Base-by-base conservation (phyloP, 306 rosid species). In the Fragaria vesca region DNA sequence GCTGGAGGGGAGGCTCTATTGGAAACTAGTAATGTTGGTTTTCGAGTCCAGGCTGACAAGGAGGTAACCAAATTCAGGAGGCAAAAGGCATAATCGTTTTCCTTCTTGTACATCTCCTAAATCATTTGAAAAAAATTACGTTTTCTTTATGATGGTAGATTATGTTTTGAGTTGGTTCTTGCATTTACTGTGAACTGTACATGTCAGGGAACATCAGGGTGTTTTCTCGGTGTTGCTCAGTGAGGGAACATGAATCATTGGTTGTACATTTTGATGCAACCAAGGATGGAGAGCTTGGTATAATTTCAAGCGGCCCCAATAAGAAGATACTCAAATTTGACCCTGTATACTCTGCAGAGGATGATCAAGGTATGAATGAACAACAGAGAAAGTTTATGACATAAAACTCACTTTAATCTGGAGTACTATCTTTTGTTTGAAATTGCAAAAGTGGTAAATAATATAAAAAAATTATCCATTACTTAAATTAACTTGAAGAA, bases 181-280 rank as follows among this genome's bases (percentile, higher is more conserved):
- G 67, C 78, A 65, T 43, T 72, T 40, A 40, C 32, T 2, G 9
- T 72, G 46, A 28, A 71, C 21, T 73, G 74, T 28, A 40, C 20
- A 43, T 76, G 74, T 16, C 79, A 89, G 93, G 93, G 84, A 89
- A 89, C 77, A 87, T 89, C 79, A 82, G 91, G 75, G 91, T 89
- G 69, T 89, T 80, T 74, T 89, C 91, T 82, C 85, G 93, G 78
- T 75, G 87, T 36, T 78, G 79, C 75, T 91, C 94, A 12, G 86
- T 77, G 80, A 61, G 78, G 85, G 84, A 77, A 81, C 76, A 75
- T 26, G 83, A 17, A 73, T 82, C 46, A 78, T 54, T 40, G 55
- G 67, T 66, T 51, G 55, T 66, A 18, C 57, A 79, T 26, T 79
- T 79, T 79, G 74, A 79, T 42, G 74, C 62, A 8, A 69, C 82